Evolutionary conservation across 2,329 filamentous ascomycete genomes (phyloP).

Genomic region (Nemania serpens): DNA sequence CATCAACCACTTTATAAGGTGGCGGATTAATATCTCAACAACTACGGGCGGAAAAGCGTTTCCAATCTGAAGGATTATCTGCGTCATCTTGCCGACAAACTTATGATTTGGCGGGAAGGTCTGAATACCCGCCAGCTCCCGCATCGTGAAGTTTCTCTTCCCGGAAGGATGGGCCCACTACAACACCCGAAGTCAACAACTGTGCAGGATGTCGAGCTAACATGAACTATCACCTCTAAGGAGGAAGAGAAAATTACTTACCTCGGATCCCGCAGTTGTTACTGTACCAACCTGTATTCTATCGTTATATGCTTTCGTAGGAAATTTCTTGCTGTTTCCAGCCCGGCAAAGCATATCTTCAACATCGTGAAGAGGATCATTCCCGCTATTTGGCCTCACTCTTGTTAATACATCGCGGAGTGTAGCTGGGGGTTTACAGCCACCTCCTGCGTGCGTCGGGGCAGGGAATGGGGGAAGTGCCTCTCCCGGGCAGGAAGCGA

Average conservation of each 20-base stretch:
- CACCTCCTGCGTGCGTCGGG: constrained; percentile 57
- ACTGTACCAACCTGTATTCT: constrained; percentile 59
- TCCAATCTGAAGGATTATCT: constrained; percentile 68
- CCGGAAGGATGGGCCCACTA: constrained; percentile 67
- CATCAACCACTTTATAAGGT: constrained; percentile 48
- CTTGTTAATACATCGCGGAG: constrained; percentile 46
- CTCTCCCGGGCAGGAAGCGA: constrained; percentile 70
- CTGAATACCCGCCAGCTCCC: constrained; percentile 70
- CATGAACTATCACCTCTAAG: no score
- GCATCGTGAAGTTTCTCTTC: constrained; percentile 61
- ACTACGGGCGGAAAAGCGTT: constrained; percentile 73
- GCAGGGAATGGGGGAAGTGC: constrained; percentile 65
- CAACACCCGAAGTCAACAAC: no score
- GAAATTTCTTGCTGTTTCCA: constrained; percentile 33
- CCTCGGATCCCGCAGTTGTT: constrained; percentile 61
- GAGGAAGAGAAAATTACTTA: no score
- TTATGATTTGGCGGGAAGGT: constrained; percentile 65
- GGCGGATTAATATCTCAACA: constrained; percentile 44
- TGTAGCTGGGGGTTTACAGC: constrained; percentile 42
- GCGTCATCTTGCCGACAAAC: constrained; percentile 51
- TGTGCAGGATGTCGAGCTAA: no score
- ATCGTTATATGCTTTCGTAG: constrained; percentile 48
- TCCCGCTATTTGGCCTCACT: constrained; percentile 29
- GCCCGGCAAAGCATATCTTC: constrained; percentile 10
- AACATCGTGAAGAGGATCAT: constrained; percentile 46